Evolutionary conservation across 768 basidiomycete species (phyloP), one percentile per base, ranked within the genome.

Genomic region (Termitomyces sp.): DNA sequence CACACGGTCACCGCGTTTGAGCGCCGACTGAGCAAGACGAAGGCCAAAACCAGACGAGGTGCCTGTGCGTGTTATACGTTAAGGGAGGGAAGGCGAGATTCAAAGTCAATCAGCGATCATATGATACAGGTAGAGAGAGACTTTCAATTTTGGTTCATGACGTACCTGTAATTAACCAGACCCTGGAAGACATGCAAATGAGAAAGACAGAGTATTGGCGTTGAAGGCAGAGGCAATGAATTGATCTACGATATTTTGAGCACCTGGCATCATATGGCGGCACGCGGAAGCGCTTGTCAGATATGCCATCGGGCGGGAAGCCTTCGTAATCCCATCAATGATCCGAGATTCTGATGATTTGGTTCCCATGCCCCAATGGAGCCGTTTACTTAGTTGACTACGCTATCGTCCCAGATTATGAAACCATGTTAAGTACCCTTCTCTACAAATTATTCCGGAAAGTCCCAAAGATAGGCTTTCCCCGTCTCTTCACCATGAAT

Each of bases 11-110:
- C 85, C 85, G 7, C 84, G 76, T 32, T 71, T 69, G 23, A 84
- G 75, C 1, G 73, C 77, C 19, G 75, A 62, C n/a, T 57, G n/a
- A n/a, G n/a, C n/a, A n/a, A n/a, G n/a, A n/a, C 80, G 78, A 44
- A n/a, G n/a, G n/a, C 86, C 86, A 58, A 87, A 80, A 14, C 85
- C 85, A 31, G 82, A 81, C 17, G 85, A 82, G 5, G 82, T 77
- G 6, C 84, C 84, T 85, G 47, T 49, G 19, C 32, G 40, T 55
- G 49, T n/a, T n/a, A n/a, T n/a, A n/a, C n/a, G n/a, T n/a, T n/a
- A n/a, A n/a, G n/a, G n/a, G n/a, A n/a, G n/a, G n/a, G n/a, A 58
- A 17, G 25, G 6, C 12, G 21, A 14, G 17, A 19, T 9, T 29
- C 29, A 29, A 4, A 4, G 7, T 29, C 29, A 29, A 29, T 29